Conservation (phyloP, 805 yeast genomes). For the Teunomyces kruisii region DNA sequence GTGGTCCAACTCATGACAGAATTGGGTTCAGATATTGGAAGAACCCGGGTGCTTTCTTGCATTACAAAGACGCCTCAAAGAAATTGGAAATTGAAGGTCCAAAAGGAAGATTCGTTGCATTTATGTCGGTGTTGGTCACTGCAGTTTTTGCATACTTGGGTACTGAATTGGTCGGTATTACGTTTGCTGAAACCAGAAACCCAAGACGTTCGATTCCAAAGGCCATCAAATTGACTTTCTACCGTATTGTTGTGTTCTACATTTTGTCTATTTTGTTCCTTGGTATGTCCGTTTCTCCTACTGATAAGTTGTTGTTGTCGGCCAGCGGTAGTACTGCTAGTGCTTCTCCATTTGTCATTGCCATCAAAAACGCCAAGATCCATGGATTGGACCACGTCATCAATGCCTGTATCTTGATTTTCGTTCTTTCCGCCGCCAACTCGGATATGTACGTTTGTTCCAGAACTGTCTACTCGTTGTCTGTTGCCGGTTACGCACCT, state of each 20-base stretch:
- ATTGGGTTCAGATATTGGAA: slow-evolving; percentile 72
- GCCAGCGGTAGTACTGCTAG: slow-evolving; percentile 60
- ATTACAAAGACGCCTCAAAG: slow-evolving; percentile 45
- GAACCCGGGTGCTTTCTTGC: slow-evolving; percentile 62
- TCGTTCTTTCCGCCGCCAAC: slow-evolving; percentile 80
- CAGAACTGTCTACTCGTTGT: slow-evolving; percentile 69
- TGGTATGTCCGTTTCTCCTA: slow-evolving; percentile 67
- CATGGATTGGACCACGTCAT: slow-evolving; percentile 68
- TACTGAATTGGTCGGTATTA: slow-evolving; percentile 67
- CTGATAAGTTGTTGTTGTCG: slow-evolving; percentile 48
- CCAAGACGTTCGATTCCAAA: slow-evolving; percentile 67
- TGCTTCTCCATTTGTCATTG: slow-evolving; percentile 85
- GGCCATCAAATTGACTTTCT: slow-evolving; percentile 68
- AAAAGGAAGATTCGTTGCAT: slow-evolving; percentile 59
- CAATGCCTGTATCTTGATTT: slow-evolving; percentile 74
- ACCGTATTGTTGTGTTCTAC: slow-evolving; percentile 64
- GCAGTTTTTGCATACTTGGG: slow-evolving; percentile 74
- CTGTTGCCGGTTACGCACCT: slow-evolving; percentile 76
- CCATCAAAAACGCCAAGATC: slow-evolving; percentile 66
- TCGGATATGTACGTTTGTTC: slow-evolving; percentile 77
- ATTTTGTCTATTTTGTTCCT: slow-evolving; percentile 58
- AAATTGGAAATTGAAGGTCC: slow-evolving; percentile 38
- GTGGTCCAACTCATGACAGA: slow-evolving; percentile 73
- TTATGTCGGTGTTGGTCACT: slow-evolving; percentile 59
- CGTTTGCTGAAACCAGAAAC: slow-evolving; percentile 71